Evolutionary conservation across 306 rosid species (phyloP).

Genomic region (Quercus cerris): DNA sequence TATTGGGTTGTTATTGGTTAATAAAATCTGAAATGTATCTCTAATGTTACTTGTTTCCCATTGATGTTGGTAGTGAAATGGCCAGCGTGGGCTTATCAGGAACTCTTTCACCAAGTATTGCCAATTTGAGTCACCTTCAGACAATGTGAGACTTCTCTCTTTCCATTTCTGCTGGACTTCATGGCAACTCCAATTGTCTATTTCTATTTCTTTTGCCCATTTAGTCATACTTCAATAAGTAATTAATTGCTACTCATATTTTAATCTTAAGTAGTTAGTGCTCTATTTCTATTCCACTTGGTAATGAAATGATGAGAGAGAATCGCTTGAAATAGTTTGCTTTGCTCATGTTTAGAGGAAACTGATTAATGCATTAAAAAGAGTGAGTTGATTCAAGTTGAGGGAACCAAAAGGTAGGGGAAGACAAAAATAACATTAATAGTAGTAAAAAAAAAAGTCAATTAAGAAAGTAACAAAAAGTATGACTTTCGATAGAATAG

Average conservation of each 20-base stretch:
- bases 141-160: constrained; percentile 60
- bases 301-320: too few species aligned
- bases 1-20: background rate
- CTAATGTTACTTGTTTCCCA: background rate
- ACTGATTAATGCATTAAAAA: too few species aligned
- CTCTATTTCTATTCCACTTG: too few species aligned
- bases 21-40: background rate
- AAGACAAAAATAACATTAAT: too few species aligned
- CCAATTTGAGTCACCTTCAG: constrained; percentile 71
- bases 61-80: constrained; percentile 68
- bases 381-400: too few species aligned
- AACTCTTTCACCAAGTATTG: constrained; percentile 72
- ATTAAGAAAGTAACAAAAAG: too few species aligned
- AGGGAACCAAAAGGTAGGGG: too few species aligned
- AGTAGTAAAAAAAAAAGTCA: too few species aligned
- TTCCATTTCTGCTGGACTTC: constrained; percentile 9
- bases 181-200: constrained; percentile 11
- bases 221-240: background rate
- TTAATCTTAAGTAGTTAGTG: background rate
- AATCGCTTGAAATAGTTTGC: too few species aligned
- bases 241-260: background rate
- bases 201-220: background rate
- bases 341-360: too few species aligned
- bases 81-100: constrained; percentile 71
- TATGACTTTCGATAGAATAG: too few species aligned